phyloP scores from a whole-genome alignment of 1,139 yeast genomes.

The Taphrina betulina region DNA sequence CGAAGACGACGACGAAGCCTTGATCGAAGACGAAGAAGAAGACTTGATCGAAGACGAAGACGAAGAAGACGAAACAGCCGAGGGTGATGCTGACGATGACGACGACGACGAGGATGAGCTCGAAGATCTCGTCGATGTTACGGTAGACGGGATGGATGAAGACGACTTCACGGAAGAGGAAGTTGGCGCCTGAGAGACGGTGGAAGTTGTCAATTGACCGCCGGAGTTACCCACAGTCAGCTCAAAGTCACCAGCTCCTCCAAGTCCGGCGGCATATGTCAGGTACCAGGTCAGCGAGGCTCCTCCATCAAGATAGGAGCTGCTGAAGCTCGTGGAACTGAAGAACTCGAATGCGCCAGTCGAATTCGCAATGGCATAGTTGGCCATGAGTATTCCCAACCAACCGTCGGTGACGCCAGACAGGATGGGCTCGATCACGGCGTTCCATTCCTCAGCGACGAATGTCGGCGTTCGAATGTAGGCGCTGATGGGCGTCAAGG shows the following conservation, averaged over 20 bases:
- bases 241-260: constrained; percentile 36
- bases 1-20: neutral
- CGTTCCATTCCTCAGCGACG: constrained; percentile 79
- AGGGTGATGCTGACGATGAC: neutral
- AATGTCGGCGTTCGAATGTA: constrained; percentile 66
- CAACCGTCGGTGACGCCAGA: constrained; percentile 68
- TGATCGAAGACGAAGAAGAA: neutral
- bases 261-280: constrained; percentile 65
- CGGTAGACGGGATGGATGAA: neutral
- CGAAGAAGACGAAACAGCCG: neutral
- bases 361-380: constrained; percentile 68
- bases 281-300: constrained; percentile 88
- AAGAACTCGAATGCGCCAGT: constrained; percentile 66
- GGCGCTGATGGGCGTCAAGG: constrained; percentile 82
- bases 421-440: constrained; percentile 53
- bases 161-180: neutral
- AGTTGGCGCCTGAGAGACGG: neutral
- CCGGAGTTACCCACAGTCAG: neutral
- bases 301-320: constrained; percentile 71
- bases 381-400: constrained; percentile 75
- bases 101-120: neutral
- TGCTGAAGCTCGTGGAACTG: constrained; percentile 51
- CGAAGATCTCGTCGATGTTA: neutral
- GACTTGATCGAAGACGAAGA: neutral
- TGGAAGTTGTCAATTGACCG: neutral